Percentiles rank a stretch among this genome's conserved stretches.
Evolutionary conservation across 768 basidiomycete species (phyloP).

Genomic region (Pulveroboletus sp.): DNA sequence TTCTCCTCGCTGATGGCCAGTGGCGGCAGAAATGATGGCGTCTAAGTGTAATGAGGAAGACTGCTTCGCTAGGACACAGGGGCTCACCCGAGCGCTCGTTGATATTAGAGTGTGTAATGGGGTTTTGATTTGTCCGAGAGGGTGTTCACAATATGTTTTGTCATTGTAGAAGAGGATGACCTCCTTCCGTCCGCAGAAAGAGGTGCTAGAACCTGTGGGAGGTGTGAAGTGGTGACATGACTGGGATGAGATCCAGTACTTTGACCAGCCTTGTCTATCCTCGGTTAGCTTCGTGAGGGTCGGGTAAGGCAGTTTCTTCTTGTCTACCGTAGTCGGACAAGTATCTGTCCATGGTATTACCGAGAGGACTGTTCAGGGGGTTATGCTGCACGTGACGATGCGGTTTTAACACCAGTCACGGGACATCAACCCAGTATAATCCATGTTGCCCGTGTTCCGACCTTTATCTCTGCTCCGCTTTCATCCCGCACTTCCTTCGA

Average conservation of each 20-base stretch:
- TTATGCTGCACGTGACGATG: slow-evolving; percentile 8
- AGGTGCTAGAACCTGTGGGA: slow-evolving; percentile 26
- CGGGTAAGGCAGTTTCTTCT: slow-evolving; percentile 6
- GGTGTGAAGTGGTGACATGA: neutral
- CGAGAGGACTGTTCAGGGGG: slow-evolving; percentile 6
- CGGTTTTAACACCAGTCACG: neutral
- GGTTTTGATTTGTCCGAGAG: slow-evolving; percentile 66
- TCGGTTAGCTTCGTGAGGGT: slow-evolving; percentile 11
- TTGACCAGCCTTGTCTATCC: slow-evolving; percentile 17
- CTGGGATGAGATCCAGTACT: slow-evolving; percentile 1
- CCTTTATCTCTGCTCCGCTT: slow-evolving; percentile 5
- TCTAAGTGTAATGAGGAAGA: slow-evolving; percentile 34
- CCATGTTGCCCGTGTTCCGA: slow-evolving; percentile 8
- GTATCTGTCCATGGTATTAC: slow-evolving; percentile 24
- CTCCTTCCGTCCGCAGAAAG: slow-evolving; percentile 28
- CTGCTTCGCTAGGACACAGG: neutral
- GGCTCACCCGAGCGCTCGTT: slow-evolving; percentile 53
- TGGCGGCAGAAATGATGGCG: slow-evolving; percentile 55
- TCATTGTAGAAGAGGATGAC: slow-evolving; percentile 43
- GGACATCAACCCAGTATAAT: neutral
- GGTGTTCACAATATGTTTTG: slow-evolving; percentile 55
- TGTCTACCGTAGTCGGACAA: slow-evolving; percentile 11
- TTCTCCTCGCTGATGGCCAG: slow-evolving; percentile 66
- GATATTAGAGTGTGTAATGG: slow-evolving; percentile 72
- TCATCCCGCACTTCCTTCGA: slow-evolving; percentile 9